Evolutionary conservation across 2,329 filamentous ascomycete genomes (phyloP), one percentile per base, ranked within the genome.

Genomic region (Diplocarpon rosae): DNA sequence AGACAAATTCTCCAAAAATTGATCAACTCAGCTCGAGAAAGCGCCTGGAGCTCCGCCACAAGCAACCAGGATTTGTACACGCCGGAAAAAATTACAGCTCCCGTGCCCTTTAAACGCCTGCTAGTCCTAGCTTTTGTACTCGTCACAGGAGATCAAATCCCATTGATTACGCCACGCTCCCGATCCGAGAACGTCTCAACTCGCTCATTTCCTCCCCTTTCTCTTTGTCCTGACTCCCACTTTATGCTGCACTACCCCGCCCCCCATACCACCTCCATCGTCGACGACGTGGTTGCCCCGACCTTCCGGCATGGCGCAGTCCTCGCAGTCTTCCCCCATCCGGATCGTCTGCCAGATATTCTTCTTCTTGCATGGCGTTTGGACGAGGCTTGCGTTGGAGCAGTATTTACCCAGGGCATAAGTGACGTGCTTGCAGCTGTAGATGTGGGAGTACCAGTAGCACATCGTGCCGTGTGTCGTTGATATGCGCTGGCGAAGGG

Each of bases 181-280:
- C 20, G 20, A 24, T 24, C 20, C 20, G 4, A 24, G 20, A 24
- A 24, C 20, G 20, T 7, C 20, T 24, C 20, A 24, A 3, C 20
- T 35, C 33, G 6, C 55, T 79, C 75, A 48, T 38, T 37, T 35
- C 42, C 46, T 50, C 30, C 33, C 43, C 44, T 32, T 37, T 17
- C 37, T 50, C 42, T 45, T 50, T 4, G 47, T 41, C 29, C 39
- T 50, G 2, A 50, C 42, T 4, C 39, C 47, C 28, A 43, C 44
- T 10, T 39, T 45, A 29, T 43, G 44, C 20, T 42, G 43, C 31
- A 42, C 34, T 7, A 34, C 39, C 5, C 34, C 39, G 7, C 34
- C 41, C n/a, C 41, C 41, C 14, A 12, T 29, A 31, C 41, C 33
- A n/a, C 12, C 39, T 9, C 10, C 34, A 32, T 37, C 30, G 13